phyloP scores from a whole-genome alignment of 1,284 basidiomycete species.

The Golubevia pallescens region DNA sequence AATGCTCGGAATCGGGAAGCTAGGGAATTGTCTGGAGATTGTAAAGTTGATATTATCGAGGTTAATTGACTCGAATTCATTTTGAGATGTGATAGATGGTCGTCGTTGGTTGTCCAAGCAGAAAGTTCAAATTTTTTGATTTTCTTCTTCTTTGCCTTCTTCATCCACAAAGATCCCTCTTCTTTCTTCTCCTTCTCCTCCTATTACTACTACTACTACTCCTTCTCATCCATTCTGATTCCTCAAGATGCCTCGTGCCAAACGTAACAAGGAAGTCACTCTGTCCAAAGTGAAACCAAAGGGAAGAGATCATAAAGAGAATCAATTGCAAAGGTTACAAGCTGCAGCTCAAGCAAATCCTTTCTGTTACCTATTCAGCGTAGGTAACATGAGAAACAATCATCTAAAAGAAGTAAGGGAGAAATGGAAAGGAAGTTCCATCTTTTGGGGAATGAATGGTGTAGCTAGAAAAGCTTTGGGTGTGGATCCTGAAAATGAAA shows the following conservation, averaged over 20 bases:
- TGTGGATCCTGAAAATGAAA: constrained; percentile 45
- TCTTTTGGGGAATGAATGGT: constrained; percentile 56
- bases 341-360: constrained; percentile 44
- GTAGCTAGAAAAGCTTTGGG: constrained; percentile 55
- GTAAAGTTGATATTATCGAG: too few relatives aligned
- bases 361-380: constrained; percentile 49
- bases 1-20: constrained; percentile 60
- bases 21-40: constrained; percentile 33
- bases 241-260: constrained; percentile 49
- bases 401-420: constrained; percentile 54
- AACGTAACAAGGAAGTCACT: constrained; percentile 54
- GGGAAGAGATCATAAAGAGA: constrained; percentile 51
- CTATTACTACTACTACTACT: too few relatives aligned
- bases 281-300: constrained; percentile 49
- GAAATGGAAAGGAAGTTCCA: constrained; percentile 54
- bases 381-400: constrained; percentile 50
- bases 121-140: too few relatives aligned
- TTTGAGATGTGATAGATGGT: too few relatives aligned
- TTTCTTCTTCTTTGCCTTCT: too few relatives aligned
- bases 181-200: too few relatives aligned
- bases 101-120: too few relatives aligned
- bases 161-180: too few relatives aligned
- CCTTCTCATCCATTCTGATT: not conserved
- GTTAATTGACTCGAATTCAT: too few relatives aligned
- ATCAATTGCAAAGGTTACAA: constrained; percentile 45